phyloP scores from a whole-genome alignment of 805 yeast genomes.

The Candida parachauliodes region DNA sequence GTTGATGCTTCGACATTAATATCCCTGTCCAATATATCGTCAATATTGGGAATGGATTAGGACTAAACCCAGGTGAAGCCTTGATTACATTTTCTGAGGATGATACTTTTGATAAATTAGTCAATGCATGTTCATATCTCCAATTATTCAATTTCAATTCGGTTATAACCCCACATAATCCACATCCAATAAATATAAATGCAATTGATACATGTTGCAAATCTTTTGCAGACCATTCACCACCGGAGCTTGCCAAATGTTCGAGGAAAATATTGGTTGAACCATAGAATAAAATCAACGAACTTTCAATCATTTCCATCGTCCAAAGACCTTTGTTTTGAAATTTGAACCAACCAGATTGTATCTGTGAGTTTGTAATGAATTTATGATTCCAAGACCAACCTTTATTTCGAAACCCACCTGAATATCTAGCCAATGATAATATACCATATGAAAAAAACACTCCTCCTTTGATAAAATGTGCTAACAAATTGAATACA shows the following conservation, averaged over 20 bases:
- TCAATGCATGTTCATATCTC: slow-evolving; percentile 42
- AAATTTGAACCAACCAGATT: slow-evolving; percentile 28
- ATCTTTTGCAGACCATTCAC: slow-evolving; percentile 71
- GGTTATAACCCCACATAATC: slow-evolving; percentile 81
- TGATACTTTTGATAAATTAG: slow-evolving; percentile 10
- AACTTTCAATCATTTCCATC: slow-evolving; percentile 82
- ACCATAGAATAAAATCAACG: slow-evolving; percentile 83
- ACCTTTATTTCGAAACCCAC: slow-evolving; percentile 70
- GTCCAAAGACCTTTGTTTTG: slow-evolving; percentile 54
- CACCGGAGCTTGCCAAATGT: slow-evolving; percentile 66
- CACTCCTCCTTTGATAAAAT: slow-evolving; percentile 93
- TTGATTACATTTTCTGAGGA: slow-evolving; percentile 13
- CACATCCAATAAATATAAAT: slow-evolving; percentile 74
- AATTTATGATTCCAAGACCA: slow-evolving; percentile 80
- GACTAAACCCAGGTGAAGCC: slow-evolving; percentile 71
- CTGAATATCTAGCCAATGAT: slow-evolving; percentile 83
- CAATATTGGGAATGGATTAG: slow-evolving; percentile 92
- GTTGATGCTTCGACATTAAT: slow-evolving; percentile 92
- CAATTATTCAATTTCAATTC: slow-evolving; percentile 65
- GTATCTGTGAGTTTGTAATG: slow-evolving; percentile 8
- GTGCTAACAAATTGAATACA: slow-evolving; percentile 85
- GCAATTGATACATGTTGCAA: slow-evolving; percentile 35
- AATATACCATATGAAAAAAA: slow-evolving; percentile 73
- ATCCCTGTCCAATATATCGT: slow-evolving; percentile 96
- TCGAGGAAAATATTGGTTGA: slow-evolving; percentile 86